Percentiles rank a stretch among this genome's conserved stretches.
These are phyloP conservation scores for Acorus gramineus DNA, from an alignment of 106 monocot species.

Conservation along the genomic window DNA sequence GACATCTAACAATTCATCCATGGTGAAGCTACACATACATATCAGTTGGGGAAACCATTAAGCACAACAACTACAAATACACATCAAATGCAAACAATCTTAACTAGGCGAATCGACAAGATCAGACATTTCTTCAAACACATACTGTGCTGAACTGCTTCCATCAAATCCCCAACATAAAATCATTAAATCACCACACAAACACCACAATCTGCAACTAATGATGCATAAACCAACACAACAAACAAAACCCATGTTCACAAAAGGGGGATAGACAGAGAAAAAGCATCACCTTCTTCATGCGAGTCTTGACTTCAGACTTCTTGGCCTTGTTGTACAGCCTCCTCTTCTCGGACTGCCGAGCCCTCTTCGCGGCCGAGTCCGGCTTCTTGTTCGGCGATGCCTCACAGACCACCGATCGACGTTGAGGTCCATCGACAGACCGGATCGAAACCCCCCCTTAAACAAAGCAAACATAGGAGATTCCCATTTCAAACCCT, in stretches of 20 bases:
- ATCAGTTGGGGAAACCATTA: too few species aligned
- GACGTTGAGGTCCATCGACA: constrained; percentile 14
- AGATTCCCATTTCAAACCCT: background rate
- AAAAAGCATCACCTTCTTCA: constrained; percentile 51
- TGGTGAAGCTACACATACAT: too few species aligned
- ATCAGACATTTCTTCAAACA: too few species aligned
- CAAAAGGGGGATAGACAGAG: background rate
- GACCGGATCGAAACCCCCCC: constrained; percentile 15
- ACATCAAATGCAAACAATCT: too few species aligned
- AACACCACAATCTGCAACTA: too few species aligned
- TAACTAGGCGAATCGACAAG: too few species aligned
- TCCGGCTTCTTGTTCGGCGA: constrained; percentile 53
- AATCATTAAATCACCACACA: too few species aligned
- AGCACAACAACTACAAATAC: too few species aligned
- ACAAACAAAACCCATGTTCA: background rate
- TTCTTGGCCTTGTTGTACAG: constrained; percentile 62
- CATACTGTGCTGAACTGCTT: too few species aligned
- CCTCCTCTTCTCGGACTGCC: constrained; percentile 70
- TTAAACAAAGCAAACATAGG: background rate
- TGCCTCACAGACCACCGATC: constrained; percentile 58
- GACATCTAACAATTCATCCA: too few species aligned
- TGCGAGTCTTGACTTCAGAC: constrained; percentile 62
- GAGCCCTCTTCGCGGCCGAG: constrained; percentile 69
- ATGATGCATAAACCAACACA: too few species aligned
- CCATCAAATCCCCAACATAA: too few species aligned